Percentiles rank a stretch among this genome's conserved stretches.
Evolutionary conservation across 257 asterid species (phyloP).

Genomic region (Solanum etuberosum): DNA sequence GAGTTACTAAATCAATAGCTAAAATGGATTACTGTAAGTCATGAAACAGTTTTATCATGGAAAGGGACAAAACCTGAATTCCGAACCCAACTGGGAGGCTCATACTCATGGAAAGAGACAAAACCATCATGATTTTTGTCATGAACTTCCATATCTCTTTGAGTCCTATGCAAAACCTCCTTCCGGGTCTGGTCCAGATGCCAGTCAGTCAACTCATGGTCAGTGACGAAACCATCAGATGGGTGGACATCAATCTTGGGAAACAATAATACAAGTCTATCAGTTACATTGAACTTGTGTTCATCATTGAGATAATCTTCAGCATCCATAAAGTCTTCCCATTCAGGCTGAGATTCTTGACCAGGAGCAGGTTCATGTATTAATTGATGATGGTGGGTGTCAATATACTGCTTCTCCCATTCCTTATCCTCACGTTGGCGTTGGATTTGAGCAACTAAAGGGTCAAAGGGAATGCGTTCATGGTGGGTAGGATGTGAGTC

Average conservation of each 20-base stretch:
- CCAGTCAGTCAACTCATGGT: conserved; percentile 72
- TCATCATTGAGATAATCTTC: conserved; percentile 89
- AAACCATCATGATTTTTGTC: conserved; percentile 83
- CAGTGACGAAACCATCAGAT: conserved; percentile 56
- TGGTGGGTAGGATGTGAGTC: neutral
- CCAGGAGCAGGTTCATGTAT: conserved; percentile 28
- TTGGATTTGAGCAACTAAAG: conserved; percentile 71
- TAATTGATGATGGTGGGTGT: conserved; percentile 36
- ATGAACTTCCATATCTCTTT: conserved; percentile 79
- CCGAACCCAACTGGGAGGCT: conserved; percentile 80
- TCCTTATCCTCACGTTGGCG: conserved; percentile 70
- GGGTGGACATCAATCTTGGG: conserved; percentile 85
- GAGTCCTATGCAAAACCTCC: conserved; percentile 80
- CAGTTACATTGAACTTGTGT: conserved; percentile 76
- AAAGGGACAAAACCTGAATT: conserved; percentile 25
- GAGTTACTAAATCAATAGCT: neutral
- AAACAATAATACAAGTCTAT: conserved; percentile 59
- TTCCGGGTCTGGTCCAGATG: conserved; percentile 57
- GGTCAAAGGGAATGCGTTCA: conserved; percentile 62
- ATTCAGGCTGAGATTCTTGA: conserved; percentile 71
- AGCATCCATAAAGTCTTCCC: conserved; percentile 85
- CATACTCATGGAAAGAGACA: conserved; percentile 71
- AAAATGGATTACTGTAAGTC: neutral
- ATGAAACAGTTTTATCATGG: neutral
- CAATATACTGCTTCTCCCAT: conserved; percentile 63